Evolutionary conservation across 768 basidiomycete species (phyloP).

Genomic region (Chlorophyllum brunneum): DNA sequence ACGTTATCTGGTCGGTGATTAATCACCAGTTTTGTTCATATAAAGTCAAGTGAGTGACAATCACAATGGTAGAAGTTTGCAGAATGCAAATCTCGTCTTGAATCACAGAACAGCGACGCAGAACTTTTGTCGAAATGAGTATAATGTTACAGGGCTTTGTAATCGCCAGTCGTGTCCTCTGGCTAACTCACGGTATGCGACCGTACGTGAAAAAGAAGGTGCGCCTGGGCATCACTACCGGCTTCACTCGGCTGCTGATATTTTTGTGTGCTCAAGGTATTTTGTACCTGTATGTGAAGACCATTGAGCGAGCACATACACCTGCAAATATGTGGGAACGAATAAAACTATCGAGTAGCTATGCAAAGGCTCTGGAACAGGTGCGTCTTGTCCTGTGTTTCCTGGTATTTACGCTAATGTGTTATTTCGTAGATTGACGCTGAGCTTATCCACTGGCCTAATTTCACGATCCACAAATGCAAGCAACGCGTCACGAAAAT

Average conservation of each 20-base stretch:
- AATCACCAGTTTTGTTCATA: constrained; percentile 97
- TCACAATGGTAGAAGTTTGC: background rate
- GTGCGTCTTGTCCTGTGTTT: constrained; percentile 35
- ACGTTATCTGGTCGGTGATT: constrained; percentile 97
- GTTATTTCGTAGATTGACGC: constrained; percentile 73
- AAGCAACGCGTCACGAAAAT: constrained; percentile 99
- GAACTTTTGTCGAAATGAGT: constrained; percentile 98
- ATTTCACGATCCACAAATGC: constrained; percentile 97
- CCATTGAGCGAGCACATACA: constrained; percentile 94
- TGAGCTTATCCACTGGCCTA: constrained; percentile 97
- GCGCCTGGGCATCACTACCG: constrained; percentile 11
- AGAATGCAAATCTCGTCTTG: constrained; percentile 11
- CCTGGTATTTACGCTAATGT: background rate
- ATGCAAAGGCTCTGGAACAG: constrained; percentile 93
- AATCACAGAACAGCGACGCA: constrained; percentile 79
- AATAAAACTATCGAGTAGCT: constrained; percentile 89
- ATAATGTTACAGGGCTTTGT: constrained; percentile 96
- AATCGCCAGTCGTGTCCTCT: constrained; percentile 93
- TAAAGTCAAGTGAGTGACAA: constrained; percentile 88
- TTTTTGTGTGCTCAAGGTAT: constrained; percentile 45
- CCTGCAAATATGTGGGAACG: constrained; percentile 98
- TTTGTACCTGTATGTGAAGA: constrained; percentile 94
- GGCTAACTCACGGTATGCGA: constrained; percentile 97
- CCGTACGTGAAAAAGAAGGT: constrained; percentile 97
- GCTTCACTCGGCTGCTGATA: background rate